Percentiles rank a stretch among this genome's conserved stretches.
Evolutionary conservation across 2,329 filamentous ascomycete genomes (phyloP).

Genomic region (Aureobasidium lini): DNA sequence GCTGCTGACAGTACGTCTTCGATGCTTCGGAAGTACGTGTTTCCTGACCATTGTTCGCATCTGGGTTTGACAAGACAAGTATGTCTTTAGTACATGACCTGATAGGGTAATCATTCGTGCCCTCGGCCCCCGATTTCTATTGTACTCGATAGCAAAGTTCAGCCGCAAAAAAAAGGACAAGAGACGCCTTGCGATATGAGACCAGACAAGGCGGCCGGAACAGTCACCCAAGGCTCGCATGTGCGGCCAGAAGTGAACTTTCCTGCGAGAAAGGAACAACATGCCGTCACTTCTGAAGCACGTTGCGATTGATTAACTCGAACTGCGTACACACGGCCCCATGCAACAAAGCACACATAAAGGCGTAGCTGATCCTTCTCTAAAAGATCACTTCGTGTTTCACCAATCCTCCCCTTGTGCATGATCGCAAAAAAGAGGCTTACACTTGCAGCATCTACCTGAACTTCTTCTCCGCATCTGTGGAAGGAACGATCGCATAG

Average conservation of each 20-base stretch:
- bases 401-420: neutral
- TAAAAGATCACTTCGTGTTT: neutral
- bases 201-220: neutral
- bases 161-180: too few species aligned
- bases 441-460: neutral
- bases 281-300: neutral
- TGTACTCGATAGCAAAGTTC: too few species aligned
- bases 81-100: neutral
- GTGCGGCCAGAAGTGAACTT: neutral
- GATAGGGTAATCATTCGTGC: neutral
- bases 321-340: neutral
- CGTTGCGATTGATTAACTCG: neutral
- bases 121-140: too few species aligned
- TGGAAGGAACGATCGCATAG: neutral
- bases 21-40: neutral
- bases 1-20: slow-evolving; percentile 5
- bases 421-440: neutral
- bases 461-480: neutral
- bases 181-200: neutral
- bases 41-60: neutral
- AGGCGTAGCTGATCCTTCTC: neutral
- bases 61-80: neutral
- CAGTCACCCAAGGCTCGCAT: neutral
- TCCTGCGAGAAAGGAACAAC: too few species aligned
- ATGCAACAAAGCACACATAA: neutral